phyloP scores from a whole-genome alignment of 768 basidiomycete species.

The Leccinum subtestaceum region DNA sequence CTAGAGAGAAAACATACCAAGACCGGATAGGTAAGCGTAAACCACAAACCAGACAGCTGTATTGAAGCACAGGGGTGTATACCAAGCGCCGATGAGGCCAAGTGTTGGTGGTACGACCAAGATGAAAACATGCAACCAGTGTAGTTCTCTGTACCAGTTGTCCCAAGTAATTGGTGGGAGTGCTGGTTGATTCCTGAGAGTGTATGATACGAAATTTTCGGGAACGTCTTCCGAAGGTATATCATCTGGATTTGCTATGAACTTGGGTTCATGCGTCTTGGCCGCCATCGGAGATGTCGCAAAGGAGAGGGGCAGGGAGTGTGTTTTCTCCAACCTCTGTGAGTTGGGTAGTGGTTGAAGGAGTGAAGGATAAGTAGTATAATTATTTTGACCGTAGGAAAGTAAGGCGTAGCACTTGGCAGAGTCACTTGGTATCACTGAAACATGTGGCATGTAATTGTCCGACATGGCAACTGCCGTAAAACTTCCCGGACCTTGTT shows the following conservation, averaged over 20 bases:
- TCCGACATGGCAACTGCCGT: no score
- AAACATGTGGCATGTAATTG: no score
- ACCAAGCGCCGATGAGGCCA: background rate
- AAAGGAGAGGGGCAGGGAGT: no score
- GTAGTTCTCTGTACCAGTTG: conserved; percentile 12
- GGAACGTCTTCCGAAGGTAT: conserved; percentile 5
- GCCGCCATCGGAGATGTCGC: background rate
- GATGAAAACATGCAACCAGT: conserved; percentile 10
- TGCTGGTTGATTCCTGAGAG: conserved; percentile 6
- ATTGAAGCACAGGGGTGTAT: conserved; percentile 1
- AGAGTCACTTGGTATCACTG: no score
- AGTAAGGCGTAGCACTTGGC: no score
- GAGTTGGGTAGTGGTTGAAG: background rate
- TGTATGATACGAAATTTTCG: conserved; percentile 12
- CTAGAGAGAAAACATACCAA: conserved; percentile 50
- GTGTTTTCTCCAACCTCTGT: background rate
- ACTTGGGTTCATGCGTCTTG: background rate
- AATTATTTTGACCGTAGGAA: no score
- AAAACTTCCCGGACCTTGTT: no score
- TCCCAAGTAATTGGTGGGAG: conserved; percentile 12
- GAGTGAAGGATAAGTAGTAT: no score
- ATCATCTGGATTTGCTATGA: conserved; percentile 8
- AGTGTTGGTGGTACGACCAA: conserved; percentile 3
- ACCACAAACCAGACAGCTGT: conserved; percentile 5
- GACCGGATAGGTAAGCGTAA: conserved; percentile 66